Evolutionary conservation across 2,329 filamentous ascomycete species (phyloP).

Genomic region (Rhynchosporium secalis): DNA sequence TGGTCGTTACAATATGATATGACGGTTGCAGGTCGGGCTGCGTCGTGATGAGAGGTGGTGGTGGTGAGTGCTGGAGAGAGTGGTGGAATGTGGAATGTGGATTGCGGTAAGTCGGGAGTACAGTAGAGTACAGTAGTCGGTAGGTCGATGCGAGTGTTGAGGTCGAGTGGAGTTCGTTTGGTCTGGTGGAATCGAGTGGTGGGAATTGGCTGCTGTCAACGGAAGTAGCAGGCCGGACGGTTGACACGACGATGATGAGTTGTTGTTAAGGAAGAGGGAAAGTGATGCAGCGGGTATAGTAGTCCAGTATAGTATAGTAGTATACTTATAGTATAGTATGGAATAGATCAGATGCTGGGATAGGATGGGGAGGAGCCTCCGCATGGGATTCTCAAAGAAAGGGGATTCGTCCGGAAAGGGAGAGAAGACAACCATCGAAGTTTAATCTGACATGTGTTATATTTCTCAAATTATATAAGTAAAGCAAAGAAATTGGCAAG

Average conservation of each 20-base stretch:
- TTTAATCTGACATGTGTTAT: no score
- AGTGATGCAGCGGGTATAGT: neutral
- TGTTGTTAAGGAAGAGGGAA: neutral
- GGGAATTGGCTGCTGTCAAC: neutral
- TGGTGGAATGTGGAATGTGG: neutral
- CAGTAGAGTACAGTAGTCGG: no score
- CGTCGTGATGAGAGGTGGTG: conserved; percentile 1
- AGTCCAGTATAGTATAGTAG: neutral
- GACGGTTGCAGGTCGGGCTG: conserved; percentile 4
- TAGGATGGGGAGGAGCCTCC: neutral
- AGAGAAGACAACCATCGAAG: no score
- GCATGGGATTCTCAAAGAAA: conserved; percentile 6
- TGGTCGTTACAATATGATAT: conserved; percentile 6
- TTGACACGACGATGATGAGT: conserved; percentile 4
- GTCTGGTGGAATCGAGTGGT: neutral
- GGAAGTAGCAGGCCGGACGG: neutral
- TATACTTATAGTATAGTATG: neutral
- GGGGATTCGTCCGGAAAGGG: neutral
- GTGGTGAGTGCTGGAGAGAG: neutral
- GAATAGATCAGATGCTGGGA: conserved; percentile 4
- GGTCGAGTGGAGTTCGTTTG: no score
- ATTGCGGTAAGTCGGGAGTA: neutral
- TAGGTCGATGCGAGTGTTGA: neutral
- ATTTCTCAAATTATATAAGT: no score
- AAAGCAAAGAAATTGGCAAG: no score